Evolutionary conservation across 306 rosid genomes (phyloP), one percentile per base, ranked within the genome.

Genomic region (Pyrus betulifolia): DNA sequence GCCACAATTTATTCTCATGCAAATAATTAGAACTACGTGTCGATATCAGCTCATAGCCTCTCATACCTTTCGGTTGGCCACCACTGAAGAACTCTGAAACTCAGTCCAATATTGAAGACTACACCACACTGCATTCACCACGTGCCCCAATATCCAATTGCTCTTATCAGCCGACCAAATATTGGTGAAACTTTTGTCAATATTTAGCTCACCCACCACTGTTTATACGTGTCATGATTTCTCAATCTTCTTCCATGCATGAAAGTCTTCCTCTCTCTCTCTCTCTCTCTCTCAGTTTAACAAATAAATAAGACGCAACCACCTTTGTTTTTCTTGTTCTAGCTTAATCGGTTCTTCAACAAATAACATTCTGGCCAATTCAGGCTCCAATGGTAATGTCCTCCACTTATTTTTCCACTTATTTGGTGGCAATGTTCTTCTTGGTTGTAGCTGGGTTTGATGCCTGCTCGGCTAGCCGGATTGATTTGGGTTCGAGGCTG

Each of bases 121-220:
- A 6, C 9, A 7, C 82, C 86, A 73, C 45, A 76, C 6, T 70
- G 31, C 35, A 62, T 64, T 76, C 33, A 78, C 67, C 77, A 79
- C 87, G 85, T 83, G 69, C 54, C 70, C 76, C 69, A 69, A 13
- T 61, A 69, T 79, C 74, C 66, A 35, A 72, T 13, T 69, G 79
- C 66, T 68, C 49, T 75, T 46, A 79, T 67, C 80, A 38, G 84
- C 96, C 95, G 89, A 80, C 97, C 94, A 93, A 85, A 81, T 49
- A 4, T 83, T 79, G 33, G 46, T 52, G 19, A 80, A 44, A 38
- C 22, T 4, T 28, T 88, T 89, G 87, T 91, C 97, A 87, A 94
- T 66, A 31, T 70, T 70, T 91, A 87, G 98, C 78, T 93, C 96
- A 91, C 87, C 98, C 31, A 91, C 96, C 86, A 18, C 35, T 38